Evolutionary conservation across 2,329 filamentous ascomycete species (phyloP).

Genomic region (Fusarium torreyae): DNA sequence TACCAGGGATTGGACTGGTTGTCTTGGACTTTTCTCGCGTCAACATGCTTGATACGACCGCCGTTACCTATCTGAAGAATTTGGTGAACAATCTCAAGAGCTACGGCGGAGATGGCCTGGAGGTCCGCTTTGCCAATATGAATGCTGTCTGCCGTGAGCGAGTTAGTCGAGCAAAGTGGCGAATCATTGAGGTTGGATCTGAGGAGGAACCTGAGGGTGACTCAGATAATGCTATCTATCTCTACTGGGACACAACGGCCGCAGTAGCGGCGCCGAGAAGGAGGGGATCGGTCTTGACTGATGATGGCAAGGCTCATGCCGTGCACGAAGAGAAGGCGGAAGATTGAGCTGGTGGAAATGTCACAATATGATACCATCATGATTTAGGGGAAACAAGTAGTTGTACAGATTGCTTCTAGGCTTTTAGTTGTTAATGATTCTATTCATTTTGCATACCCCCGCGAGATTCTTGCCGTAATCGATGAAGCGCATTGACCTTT

Average conservation of each 20-base stretch:
- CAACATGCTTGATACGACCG: constrained; percentile 69
- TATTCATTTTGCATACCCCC: no score
- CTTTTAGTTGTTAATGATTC: not conserved
- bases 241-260: constrained; percentile 38
- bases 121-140: constrained; percentile 66
- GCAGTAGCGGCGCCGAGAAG: constrained; percentile 41
- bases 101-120: constrained; percentile 63
- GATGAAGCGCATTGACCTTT: no score
- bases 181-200: constrained; percentile 27
- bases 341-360: not conserved
- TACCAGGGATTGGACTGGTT: constrained; percentile 61
- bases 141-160: constrained; percentile 58
- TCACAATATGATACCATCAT: not conserved
- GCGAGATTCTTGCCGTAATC: no score
- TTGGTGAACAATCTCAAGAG: constrained; percentile 64
- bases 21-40: constrained; percentile 68
- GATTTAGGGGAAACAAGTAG: not conserved
- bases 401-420: not conserved
- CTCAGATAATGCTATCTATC: constrained; percentile 13
- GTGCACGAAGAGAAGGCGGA: constrained; percentile 41
- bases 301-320: constrained; percentile 29
- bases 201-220: constrained; percentile 23
- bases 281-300: constrained; percentile 23
- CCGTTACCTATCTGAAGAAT: constrained; percentile 64
- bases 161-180: constrained; percentile 58